Evolutionary conservation across 176 grass and related monocot species (phyloP).

Genomic region (Elaeis guineensis): DNA sequence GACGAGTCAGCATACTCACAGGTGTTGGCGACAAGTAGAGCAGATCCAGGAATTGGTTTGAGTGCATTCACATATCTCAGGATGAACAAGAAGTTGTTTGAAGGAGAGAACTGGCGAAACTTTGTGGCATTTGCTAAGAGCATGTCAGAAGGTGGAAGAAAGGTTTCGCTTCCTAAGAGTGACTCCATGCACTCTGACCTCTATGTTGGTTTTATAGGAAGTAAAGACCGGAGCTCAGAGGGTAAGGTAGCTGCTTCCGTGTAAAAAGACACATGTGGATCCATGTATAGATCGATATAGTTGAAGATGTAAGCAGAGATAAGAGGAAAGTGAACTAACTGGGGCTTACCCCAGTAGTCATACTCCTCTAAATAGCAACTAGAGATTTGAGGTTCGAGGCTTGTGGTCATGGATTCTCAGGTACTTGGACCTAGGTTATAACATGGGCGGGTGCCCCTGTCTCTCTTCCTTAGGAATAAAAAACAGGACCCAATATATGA

Average conservation of each 20-base stretch:
- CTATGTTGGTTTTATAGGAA: conserved; percentile 65
- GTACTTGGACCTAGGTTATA: too few species aligned
- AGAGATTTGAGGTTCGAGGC: too few species aligned
- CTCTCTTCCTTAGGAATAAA: too few species aligned
- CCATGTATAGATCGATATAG: too few species aligned
- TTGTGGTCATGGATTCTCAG: too few species aligned
- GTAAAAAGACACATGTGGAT: too few species aligned
- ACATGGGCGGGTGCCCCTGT: too few species aligned
- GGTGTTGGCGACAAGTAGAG: conserved; percentile 36
- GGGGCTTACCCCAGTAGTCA: too few species aligned
- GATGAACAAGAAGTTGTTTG: conserved; percentile 80
- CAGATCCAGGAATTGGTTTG: conserved; percentile 29
- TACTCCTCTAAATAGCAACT: too few species aligned
- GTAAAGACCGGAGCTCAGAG: conserved; percentile 17
- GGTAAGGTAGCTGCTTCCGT: background rate
- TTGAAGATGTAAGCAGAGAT: too few species aligned
- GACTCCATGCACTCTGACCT: conserved; percentile 74
- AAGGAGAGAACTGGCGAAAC: conserved; percentile 68
- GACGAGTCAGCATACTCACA: conserved; percentile 68
- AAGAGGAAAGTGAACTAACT: too few species aligned
- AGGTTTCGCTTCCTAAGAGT: conserved; percentile 35
- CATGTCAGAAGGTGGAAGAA: conserved; percentile 48
- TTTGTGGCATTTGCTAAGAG: conserved; percentile 82
- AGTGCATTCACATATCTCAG: conserved; percentile 84
- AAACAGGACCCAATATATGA: too few species aligned